Conservation (phyloP, 2,329 filamentous ascomycete genomes). For the Metarhizium rileyi region DNA sequence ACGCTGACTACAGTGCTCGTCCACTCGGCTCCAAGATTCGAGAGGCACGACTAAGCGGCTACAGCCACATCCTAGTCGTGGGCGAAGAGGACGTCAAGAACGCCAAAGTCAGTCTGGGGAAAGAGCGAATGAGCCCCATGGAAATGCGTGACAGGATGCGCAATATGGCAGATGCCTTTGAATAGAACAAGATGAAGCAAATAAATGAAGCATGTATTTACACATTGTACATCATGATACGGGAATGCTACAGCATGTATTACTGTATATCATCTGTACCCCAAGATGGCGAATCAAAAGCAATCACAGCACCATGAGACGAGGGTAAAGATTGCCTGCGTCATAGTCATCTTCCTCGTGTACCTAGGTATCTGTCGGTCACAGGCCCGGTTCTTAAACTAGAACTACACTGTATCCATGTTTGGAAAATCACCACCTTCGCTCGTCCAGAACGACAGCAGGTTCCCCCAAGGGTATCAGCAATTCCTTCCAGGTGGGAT, state of each 20-base stretch:
- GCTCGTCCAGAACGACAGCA: not conserved
- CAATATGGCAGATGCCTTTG: slow-evolving; percentile 36
- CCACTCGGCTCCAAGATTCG: slow-evolving; percentile 59
- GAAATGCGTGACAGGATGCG: slow-evolving; percentile 36
- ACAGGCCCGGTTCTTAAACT: too few species aligned
- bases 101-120: slow-evolving; percentile 39
- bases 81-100: slow-evolving; percentile 55
- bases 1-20: slow-evolving; percentile 56
- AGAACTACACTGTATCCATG: too few species aligned
- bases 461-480: not conserved
- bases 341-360: too few species aligned
- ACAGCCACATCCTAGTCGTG: slow-evolving; percentile 64
- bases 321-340: too few species aligned
- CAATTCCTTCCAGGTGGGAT: not conserved
- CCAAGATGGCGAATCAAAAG: too few species aligned
- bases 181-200: slow-evolving; percentile 22
- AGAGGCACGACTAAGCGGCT: slow-evolving; percentile 62
- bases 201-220: not conserved
- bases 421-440: not conserved
- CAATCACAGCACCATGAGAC: too few species aligned
- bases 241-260: not conserved
- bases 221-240: not conserved
- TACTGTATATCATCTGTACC: too few species aligned
- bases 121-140: slow-evolving; percentile 32
- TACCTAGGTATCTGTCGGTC: too few species aligned